These are phyloP conservation scores for Raffaelea albimanens DNA, from an alignment of 2,329 filamentous ascomycete genomes.

Conservation along the genomic window DNA sequence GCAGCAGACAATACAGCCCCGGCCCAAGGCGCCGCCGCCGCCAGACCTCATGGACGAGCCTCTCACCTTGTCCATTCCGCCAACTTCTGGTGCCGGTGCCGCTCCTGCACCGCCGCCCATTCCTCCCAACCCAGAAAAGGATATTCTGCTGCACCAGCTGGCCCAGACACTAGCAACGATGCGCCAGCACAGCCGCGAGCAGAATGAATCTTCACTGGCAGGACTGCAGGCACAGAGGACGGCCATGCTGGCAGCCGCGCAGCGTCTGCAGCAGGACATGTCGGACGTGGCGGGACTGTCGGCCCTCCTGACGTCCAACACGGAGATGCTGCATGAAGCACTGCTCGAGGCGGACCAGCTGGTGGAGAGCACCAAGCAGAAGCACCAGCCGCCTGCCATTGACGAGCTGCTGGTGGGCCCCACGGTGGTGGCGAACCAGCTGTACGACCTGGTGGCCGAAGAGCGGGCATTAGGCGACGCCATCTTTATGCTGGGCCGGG, in stretches of 20 bases:
- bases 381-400: constrained; percentile 62
- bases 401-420: constrained; percentile 91
- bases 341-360: constrained; percentile 70
- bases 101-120: constrained; percentile 82
- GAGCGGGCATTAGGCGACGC: constrained; percentile 80
- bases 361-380: constrained; percentile 57
- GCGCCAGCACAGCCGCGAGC: constrained; percentile 57
- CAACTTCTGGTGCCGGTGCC: constrained; percentile 35
- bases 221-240: constrained; percentile 70
- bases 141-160: constrained; percentile 71
- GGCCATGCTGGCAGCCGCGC: constrained; percentile 63
- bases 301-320: constrained; percentile 64
- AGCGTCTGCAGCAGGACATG: constrained; percentile 64
- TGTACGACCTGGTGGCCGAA: constrained; percentile 83
- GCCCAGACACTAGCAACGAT: constrained; percentile 60
- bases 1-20: constrained; percentile 22
- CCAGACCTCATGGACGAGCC: constrained; percentile 51
- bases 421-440: constrained; percentile 83
- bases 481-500: constrained; percentile 70
- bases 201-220: constrained; percentile 65
- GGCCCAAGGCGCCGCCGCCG: constrained; percentile 31
- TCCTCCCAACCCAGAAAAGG: constrained; percentile 91
- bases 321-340: constrained; percentile 65
- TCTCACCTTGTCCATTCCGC: constrained; percentile 39
- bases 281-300: constrained; percentile 62